Conservation (phyloP, 1,139 yeast genomes). For the Protomyces macrosporus region DNA sequence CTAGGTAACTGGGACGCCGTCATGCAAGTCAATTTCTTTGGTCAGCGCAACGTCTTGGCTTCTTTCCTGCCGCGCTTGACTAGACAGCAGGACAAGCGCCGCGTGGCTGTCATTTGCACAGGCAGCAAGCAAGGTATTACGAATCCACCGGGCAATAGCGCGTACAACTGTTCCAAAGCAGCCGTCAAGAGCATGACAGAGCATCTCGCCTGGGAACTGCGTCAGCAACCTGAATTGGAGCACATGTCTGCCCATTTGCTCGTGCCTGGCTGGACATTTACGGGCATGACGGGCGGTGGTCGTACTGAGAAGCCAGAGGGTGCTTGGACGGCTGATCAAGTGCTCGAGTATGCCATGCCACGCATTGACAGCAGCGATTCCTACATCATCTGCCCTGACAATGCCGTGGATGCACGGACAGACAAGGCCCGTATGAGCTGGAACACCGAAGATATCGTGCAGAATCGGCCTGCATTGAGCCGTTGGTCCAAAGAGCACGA, state of each 20-base stretch:
- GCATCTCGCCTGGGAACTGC: slow-evolving; percentile 34
- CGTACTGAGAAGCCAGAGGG: slow-evolving; percentile 34
- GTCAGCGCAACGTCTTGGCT: slow-evolving; percentile 34
- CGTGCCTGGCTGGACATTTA: slow-evolving; percentile 38
- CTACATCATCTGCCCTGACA: slow-evolving; percentile 36
- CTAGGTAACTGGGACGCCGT: slow-evolving; percentile 32
- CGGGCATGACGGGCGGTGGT: slow-evolving; percentile 33
- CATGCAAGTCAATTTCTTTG: slow-evolving; percentile 35
- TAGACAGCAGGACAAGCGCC: slow-evolving; percentile 28
- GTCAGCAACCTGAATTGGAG: slow-evolving; percentile 25
- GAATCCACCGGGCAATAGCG: slow-evolving; percentile 38
- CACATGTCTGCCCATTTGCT: slow-evolving; percentile 34
- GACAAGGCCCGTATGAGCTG: slow-evolving; percentile 35
- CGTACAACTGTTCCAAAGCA: slow-evolving; percentile 37
- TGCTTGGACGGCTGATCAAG: slow-evolving; percentile 37
- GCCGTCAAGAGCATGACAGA: slow-evolving; percentile 36
- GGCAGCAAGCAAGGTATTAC: slow-evolving; percentile 38
- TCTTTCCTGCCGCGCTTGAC: slow-evolving; percentile 33
- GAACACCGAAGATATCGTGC: slow-evolving; percentile 33
- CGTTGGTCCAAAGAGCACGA: slow-evolving; percentile 36
- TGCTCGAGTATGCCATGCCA: slow-evolving; percentile 33
- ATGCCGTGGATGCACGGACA: slow-evolving; percentile 33
- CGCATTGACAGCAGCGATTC: slow-evolving; percentile 32
- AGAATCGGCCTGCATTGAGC: slow-evolving; percentile 34
- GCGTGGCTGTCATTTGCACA: slow-evolving; percentile 33